Evolutionary conservation across 495 filamentous ascomycete species (phyloP), one percentile per base, ranked within the genome.

Genomic region (Pyrenula massariospora): DNA sequence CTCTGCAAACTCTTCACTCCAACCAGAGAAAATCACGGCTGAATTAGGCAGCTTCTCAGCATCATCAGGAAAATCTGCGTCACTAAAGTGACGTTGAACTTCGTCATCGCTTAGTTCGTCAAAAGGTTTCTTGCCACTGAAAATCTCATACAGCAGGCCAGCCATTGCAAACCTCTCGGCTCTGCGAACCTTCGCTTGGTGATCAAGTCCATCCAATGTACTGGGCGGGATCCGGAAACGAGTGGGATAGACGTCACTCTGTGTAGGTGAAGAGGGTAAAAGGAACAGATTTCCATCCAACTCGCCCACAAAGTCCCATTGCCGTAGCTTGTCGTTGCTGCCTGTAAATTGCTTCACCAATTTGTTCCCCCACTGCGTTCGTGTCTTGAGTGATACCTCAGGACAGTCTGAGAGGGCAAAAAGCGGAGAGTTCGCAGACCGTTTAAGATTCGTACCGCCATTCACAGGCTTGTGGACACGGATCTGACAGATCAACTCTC

Each of bases 91-190:
- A 12, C 19, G 42, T 48, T 60, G 50, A 22, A 62, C 51, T 22
- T 60, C 60, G 22, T 48, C 22, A 31, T 62, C 61, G 53, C 50
- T 56, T 22, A 62, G 52, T 47, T 19, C 53, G 11, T 62, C 54
- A 54, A 63, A 49, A 1, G 53, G 60, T 50, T 59, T 56, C 49
- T 24, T 59, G 12, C 60, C 60, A 1, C 48, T n/a, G 31, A 56
- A 49, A 23, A 63, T 63, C 36, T 63, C 60, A 42, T 63, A 63
- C 25, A 63, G 22, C 12, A 63, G 48, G 47, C 56, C 56, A 11
- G 11, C 56, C 48, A 62, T 56, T 31, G 60, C 58, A 54, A 60
- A 62, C 21, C 24, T 36, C 53, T 62, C 58, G 49, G 42, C 25
- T 22, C 58, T 56, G 24, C 10, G 36, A 49, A 60, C 20, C 52